Percentiles rank a stretch among this genome's conserved stretches.
These are phyloP conservation scores for Trichoderma citrinoviride DNA, from an alignment of 2,329 filamentous ascomycete species.

Conservation along the genomic window DNA sequence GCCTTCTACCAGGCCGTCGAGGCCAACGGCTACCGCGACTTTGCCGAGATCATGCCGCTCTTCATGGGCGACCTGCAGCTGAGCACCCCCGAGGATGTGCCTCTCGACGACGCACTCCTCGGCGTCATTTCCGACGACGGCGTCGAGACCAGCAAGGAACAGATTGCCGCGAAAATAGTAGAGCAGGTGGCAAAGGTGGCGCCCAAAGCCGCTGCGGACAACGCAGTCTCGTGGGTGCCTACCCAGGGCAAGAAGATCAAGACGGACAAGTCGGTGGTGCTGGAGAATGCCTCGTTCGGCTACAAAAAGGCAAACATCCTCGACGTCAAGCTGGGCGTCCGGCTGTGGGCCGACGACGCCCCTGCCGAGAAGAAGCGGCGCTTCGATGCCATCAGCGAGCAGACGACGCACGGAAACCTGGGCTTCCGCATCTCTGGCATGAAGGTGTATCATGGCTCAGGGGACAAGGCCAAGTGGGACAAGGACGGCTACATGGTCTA, in stretches of 20 bases:
- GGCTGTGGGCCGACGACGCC: constrained; percentile 79
- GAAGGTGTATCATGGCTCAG: constrained; percentile 59
- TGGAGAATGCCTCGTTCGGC: constrained; percentile 79
- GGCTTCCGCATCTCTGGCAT: constrained; percentile 66
- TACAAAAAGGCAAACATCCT: constrained; percentile 86
- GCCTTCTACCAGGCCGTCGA: constrained; percentile 78
- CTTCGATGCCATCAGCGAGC: constrained; percentile 57
- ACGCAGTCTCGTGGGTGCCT: constrained; percentile 41
- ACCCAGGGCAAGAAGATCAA: constrained; percentile 60
- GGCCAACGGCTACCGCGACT: constrained; percentile 62
- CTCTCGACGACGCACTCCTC: constrained; percentile 49
- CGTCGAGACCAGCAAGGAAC: constrained; percentile 35
- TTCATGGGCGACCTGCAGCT: constrained; percentile 79
- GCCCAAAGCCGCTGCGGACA: constrained; percentile 7
- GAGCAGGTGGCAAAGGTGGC: constrained; percentile 33
- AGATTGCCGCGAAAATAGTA: constrained; percentile 35
- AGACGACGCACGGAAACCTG: constrained; percentile 59
- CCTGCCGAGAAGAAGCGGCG: constrained; percentile 56
- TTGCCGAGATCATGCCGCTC: constrained; percentile 77
- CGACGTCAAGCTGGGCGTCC: constrained; percentile 85
- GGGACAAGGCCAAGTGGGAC: constrained; percentile 50
- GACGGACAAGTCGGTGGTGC: constrained; percentile 76
- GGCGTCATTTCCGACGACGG: constrained; percentile 42
- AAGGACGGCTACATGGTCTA: constrained; percentile 58
- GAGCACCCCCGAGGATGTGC: constrained; percentile 50